Conservation (phyloP, 148 eudicot genomes). For the Rhododendron molle region DNA sequence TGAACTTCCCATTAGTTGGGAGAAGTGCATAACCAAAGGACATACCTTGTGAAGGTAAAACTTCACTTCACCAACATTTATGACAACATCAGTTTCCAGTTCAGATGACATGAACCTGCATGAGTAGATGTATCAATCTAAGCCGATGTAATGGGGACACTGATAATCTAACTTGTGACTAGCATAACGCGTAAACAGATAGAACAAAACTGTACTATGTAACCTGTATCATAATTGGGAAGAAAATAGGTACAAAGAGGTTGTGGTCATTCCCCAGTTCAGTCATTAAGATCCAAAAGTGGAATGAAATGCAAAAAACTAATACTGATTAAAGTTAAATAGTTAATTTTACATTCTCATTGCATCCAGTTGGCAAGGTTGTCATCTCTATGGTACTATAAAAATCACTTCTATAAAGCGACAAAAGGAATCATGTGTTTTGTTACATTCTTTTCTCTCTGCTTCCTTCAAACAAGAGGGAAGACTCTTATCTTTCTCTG, state of each 20-base stretch:
- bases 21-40: neutral
- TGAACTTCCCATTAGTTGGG: neutral
- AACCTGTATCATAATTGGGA: neutral
- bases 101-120: slow-evolving; percentile 68
- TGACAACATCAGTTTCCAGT: slow-evolving; percentile 57
- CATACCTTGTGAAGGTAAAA: slow-evolving; percentile 75
- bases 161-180: neutral
- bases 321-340: neutral
- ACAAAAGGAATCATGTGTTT: neutral
- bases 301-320: neutral
- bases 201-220: neutral
- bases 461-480: neutral
- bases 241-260: neutral
- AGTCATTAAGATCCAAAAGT: neutral
- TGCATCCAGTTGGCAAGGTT: neutral
- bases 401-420: neutral
- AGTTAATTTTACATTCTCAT: neutral
- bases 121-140: slow-evolving; percentile 5
- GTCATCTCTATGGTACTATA: neutral
- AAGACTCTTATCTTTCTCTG: neutral
- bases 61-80: slow-evolving; percentile 50
- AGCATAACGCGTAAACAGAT: neutral
- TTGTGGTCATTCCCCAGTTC: neutral
- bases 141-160: neutral
- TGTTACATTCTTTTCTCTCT: neutral